These are phyloP conservation scores for Trametes meyenii DNA, from an alignment of 768 basidiomycete species.

Conservation along the genomic window DNA sequence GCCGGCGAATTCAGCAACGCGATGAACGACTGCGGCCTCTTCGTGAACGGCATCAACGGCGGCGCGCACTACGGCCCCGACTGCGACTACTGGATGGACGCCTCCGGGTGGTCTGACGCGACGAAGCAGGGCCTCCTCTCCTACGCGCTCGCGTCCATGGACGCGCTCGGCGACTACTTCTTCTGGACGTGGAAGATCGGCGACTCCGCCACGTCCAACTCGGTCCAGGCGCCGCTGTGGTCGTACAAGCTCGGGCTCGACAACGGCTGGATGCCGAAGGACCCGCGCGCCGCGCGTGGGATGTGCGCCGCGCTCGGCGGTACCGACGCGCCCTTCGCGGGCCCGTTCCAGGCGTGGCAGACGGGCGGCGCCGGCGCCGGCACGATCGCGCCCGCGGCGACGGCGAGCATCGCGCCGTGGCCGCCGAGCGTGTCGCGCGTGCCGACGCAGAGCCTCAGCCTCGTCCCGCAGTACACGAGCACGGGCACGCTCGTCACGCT, in stretches of 20 bases:
- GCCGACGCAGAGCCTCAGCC: slow-evolving; percentile 47
- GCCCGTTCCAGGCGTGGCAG: slow-evolving; percentile 58
- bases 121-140: slow-evolving; percentile 52
- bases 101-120: slow-evolving; percentile 49
- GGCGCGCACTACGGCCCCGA: slow-evolving; percentile 43
- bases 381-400: slow-evolving; percentile 45
- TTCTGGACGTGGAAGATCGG: slow-evolving; percentile 83
- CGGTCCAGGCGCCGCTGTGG: slow-evolving; percentile 59
- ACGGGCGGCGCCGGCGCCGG: slow-evolving; percentile 63
- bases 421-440: slow-evolving; percentile 55
- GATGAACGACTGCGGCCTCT: slow-evolving; percentile 64
- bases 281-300: slow-evolving; percentile 69
- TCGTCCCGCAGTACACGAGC: slow-evolving; percentile 64
- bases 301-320: slow-evolving; percentile 59
- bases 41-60: slow-evolving; percentile 38
- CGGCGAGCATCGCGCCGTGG: slow-evolving; percentile 44
- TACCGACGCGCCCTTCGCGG: slow-evolving; percentile 48
- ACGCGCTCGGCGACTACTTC: slow-evolving; percentile 67
- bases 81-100: slow-evolving; percentile 48
- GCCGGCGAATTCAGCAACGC: slow-evolving; percentile 76
- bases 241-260: slow-evolving; percentile 67
- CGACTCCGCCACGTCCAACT: slow-evolving; percentile 48
- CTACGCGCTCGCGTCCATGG: slow-evolving; percentile 60
- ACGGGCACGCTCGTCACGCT: slow-evolving; percentile 58
- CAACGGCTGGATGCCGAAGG: slow-evolving; percentile 73